Evolutionary conservation across 208 protist species (phyloP).

Genomic region (Entamoeba invadens): DNA sequence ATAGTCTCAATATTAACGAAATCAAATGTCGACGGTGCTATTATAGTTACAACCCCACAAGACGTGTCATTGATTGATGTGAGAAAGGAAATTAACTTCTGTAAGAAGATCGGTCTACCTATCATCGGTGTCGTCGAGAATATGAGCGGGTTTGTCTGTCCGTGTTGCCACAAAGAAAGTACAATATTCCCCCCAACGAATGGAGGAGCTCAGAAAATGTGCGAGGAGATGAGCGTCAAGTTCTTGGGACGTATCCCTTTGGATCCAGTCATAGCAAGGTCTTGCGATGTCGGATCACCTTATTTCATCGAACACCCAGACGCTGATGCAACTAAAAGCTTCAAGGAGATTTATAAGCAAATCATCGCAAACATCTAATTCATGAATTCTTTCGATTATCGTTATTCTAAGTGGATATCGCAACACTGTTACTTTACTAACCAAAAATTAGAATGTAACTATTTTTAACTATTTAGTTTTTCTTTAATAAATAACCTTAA

Average conservation of each 20-base stretch:
- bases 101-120: constrained; percentile 71
- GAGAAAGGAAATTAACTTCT: constrained; percentile 91
- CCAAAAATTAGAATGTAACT: too few relatives aligned
- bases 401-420: too few relatives aligned
- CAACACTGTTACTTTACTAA: too few relatives aligned
- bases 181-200: constrained; percentile 6
- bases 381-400: not conserved
- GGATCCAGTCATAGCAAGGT: not conserved
- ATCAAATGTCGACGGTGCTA: not conserved
- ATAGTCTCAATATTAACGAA: constrained; percentile 12
- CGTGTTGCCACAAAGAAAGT: constrained; percentile 12
- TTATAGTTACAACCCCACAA: constrained; percentile 32
- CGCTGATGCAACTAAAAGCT: not conserved
- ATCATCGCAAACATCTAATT: not conserved
- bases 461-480: too few relatives aligned
- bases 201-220: not conserved
- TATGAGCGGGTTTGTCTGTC: constrained; percentile 70
- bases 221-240: not conserved
- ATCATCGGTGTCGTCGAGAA: constrained; percentile 97
- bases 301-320: not conserved
- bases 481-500: too few relatives aligned
- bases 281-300: not conserved
- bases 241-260: not conserved
- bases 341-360: not conserved
- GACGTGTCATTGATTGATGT: constrained; percentile 86